These are phyloP conservation scores for Anethum foeniculum DNA, from an alignment of 140 eudicot species.

Conservation along the genomic window DNA sequence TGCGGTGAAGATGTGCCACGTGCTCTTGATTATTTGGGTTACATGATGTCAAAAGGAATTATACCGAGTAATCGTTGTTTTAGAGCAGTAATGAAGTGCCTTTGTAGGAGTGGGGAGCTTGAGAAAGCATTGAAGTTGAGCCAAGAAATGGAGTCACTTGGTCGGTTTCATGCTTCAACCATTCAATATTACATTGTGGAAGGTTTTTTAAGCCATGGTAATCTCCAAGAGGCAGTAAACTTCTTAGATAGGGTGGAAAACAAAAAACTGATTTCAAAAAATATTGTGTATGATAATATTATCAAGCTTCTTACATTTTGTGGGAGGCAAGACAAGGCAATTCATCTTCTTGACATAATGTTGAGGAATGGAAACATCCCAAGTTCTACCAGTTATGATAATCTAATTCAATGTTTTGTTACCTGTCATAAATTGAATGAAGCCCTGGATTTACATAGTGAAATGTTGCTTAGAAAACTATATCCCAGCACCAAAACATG, in stretches of 20 bases:
- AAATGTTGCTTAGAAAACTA: conserved; percentile 58
- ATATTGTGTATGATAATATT: conserved; percentile 36
- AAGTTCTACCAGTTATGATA: conserved; percentile 44
- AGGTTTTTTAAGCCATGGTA: conserved; percentile 26
- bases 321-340: conserved; percentile 51
- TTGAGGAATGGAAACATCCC: conserved; percentile 45
- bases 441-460: conserved; percentile 55
- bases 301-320: conserved; percentile 47
- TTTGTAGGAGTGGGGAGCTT: conserved; percentile 35
- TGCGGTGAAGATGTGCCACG: conserved; percentile 31
- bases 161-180: conserved; percentile 45
- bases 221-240: conserved; percentile 44
- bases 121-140: conserved; percentile 48
- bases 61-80: conserved; percentile 59
- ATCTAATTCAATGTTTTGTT: conserved; percentile 41
- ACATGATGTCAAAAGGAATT: conserved; percentile 52
- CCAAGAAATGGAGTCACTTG: conserved; percentile 54
- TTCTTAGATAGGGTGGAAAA: conserved; percentile 41
- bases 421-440: conserved; percentile 26
- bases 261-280: conserved; percentile 43
- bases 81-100: conserved; percentile 37
- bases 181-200: conserved; percentile 40
- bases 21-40: conserved; percentile 37
- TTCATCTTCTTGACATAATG: conserved; percentile 60
- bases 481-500: conserved; percentile 44